Base-by-base conservation (phyloP, 1,139 yeast genomes). In the Candida sp. region DNA sequence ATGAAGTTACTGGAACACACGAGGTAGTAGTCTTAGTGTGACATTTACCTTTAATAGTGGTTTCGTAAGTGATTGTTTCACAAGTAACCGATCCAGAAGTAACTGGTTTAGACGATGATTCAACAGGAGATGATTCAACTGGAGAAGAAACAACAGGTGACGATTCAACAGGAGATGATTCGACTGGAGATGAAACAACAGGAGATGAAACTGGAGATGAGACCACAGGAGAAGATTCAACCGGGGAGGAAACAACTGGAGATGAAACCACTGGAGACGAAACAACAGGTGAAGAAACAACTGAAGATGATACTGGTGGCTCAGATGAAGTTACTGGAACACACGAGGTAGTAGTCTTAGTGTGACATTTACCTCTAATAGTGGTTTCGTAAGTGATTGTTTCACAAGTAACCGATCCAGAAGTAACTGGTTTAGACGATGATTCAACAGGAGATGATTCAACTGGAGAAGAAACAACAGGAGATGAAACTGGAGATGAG, bases 251-350 rank as follows among this genome's bases (percentile, higher is more conserved):
- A 15, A 15, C 19, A 15, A 15, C 19, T 2, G 19, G 19, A 15
- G 19, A 15, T 15, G 19, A 15, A 15, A 15, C 19, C 2, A 15
- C 19, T 15, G 19, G 19, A 15, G 19, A 25, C 2, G 29, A 25
- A 2, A 2, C 29, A 25, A 25, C 29, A 7, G 29, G 3, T 11
- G 29, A 25, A 8, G 29, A 25, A n/a, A n/a, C n/a, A n/a, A n/a
- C n/a, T n/a, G 19, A 3, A 6, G 35, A 33, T 7, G 21, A 33
- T 33, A 11, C 15, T 33, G 15, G 21, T n/a, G 5, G 5, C 7
- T 5, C 6, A 15, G 21, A 42, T 11, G 47, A 39, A 15, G 33
- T 35, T 9, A 42, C 45, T 9, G 40, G 29, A 9, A 25, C 29
- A 25, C 29, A 25, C 9, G 29, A 6, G 6, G 29, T 25, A 9